Evolutionary conservation across 108 stramenopile genomes (phyloP).

Genomic region (Asterionellopsis glacialis): DNA sequence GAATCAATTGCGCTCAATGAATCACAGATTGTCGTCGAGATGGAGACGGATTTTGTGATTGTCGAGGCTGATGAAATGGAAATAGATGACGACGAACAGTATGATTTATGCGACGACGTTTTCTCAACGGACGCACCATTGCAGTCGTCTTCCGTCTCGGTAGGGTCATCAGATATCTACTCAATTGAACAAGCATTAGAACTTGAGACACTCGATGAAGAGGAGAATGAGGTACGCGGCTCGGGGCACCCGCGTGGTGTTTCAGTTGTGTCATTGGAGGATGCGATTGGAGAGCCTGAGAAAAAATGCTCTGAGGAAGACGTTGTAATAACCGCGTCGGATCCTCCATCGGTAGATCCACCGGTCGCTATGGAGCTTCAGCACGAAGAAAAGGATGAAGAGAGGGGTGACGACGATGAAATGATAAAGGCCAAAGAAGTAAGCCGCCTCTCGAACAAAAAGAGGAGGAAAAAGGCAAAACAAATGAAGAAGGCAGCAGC

Average conservation of each 20-base stretch:
- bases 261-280: background rate
- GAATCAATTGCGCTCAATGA: background rate
- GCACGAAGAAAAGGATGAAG: background rate
- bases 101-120: background rate
- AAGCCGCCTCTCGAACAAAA: constrained; percentile 67
- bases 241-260: background rate
- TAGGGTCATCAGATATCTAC: background rate
- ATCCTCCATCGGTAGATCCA: background rate
- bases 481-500: constrained; percentile 69
- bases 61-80: background rate
- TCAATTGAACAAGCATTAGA: background rate
- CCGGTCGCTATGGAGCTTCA: background rate
- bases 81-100: background rate
- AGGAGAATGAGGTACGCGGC: background rate
- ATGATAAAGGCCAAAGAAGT: background rate
- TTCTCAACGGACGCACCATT: background rate
- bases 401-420: background rate
- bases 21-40: background rate
- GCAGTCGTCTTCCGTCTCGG: background rate
- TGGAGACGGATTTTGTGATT: background rate
- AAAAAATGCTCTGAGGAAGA: background rate
- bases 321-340: background rate
- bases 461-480: constrained; percentile 59
- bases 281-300: background rate
- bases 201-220: background rate